phyloP scores from a whole-genome alignment of 2,329 filamentous ascomycete species.

The Chlorencoelia australis region DNA sequence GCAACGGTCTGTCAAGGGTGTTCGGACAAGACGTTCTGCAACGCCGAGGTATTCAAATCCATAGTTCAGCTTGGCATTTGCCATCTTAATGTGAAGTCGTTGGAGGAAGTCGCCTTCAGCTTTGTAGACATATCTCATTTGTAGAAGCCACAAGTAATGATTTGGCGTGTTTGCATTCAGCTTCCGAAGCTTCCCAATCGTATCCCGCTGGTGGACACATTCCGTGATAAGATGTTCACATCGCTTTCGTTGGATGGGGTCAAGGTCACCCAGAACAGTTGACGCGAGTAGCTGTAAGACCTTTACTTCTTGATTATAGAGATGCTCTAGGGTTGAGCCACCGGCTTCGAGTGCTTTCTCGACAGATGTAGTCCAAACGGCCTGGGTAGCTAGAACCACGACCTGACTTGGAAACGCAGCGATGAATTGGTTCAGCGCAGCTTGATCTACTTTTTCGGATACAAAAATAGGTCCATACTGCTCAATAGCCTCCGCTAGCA shows the following conservation, averaged over 20 bases:
- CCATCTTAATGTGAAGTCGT: slow-evolving; percentile 87
- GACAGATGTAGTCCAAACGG: slow-evolving; percentile 83
- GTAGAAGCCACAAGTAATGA: slow-evolving; percentile 87
- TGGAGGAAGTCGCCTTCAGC: slow-evolving; percentile 71
- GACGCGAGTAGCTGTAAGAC: slow-evolving; percentile 78
- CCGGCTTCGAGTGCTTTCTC: slow-evolving; percentile 65
- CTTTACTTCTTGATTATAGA: slow-evolving; percentile 76
- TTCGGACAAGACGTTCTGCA: slow-evolving; percentile 89
- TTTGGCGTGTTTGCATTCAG: slow-evolving; percentile 63
- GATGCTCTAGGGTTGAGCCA: slow-evolving; percentile 54
- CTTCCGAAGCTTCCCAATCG: slow-evolving; percentile 76
- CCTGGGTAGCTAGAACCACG: slow-evolving; percentile 88
- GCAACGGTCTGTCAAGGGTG: slow-evolving; percentile 92
- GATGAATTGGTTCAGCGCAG: slow-evolving; percentile 71
- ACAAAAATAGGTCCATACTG: slow-evolving; percentile 73
- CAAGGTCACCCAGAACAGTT: slow-evolving; percentile 82
- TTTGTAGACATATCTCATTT: slow-evolving; percentile 92
- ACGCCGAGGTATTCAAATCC: slow-evolving; percentile 98
- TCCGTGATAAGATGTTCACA: slow-evolving; percentile 98
- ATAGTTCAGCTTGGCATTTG: slow-evolving; percentile 89
- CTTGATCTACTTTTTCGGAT: slow-evolving; percentile 57
- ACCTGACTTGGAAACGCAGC: slow-evolving; percentile 82
- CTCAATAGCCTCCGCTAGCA: slow-evolving; percentile 76
- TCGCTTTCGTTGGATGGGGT: slow-evolving; percentile 82
- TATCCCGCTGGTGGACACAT: slow-evolving; percentile 93